phyloP scores from a whole-genome alignment of 805 yeast species.

The Nakazawaea anatomiae region DNA sequence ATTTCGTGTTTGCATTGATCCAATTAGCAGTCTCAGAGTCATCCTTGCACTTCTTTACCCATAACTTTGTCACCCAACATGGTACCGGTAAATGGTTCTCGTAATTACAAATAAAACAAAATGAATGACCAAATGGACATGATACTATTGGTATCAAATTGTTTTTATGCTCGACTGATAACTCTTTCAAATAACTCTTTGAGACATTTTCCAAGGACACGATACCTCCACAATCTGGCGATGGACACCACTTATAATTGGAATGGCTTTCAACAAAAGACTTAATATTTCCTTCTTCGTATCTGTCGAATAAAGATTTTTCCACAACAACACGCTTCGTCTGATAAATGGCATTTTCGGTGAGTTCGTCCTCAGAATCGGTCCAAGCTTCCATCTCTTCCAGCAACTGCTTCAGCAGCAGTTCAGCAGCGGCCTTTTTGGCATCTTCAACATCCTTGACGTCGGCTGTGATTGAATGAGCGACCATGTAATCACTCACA shows the following conservation, averaged over 20 bases:
- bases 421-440: conserved; percentile 2
- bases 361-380: conserved; percentile 10
- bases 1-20: conserved; percentile 79
- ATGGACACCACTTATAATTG: conserved; percentile 74
- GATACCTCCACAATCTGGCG: conserved; percentile 66
- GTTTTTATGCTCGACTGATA: conserved; percentile 9
- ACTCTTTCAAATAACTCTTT: conserved; percentile 15
- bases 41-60: conserved; percentile 78
- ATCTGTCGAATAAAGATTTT: conserved; percentile 26
- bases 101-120: conserved; percentile 70
- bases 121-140: conserved; percentile 62
- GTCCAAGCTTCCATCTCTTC: conserved; percentile 15
- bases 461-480: conserved; percentile 6
- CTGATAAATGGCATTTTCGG: conserved; percentile 16
- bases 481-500: conserved; percentile 18
- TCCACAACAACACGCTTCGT: conserved; percentile 9
- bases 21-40: conserved; percentile 87
- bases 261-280: conserved; percentile 47
- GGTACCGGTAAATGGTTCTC: conserved; percentile 86
- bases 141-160: conserved; percentile 56
- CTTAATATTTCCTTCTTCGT: conserved; percentile 37
- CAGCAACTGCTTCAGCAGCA: conserved; percentile 13
- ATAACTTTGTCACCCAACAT: conserved; percentile 57
- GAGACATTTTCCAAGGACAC: conserved; percentile 22
- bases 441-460: conserved; percentile 12